Base-by-base conservation (phyloP, 164 flowering plant species). In the Pachysandra terminalis region DNA sequence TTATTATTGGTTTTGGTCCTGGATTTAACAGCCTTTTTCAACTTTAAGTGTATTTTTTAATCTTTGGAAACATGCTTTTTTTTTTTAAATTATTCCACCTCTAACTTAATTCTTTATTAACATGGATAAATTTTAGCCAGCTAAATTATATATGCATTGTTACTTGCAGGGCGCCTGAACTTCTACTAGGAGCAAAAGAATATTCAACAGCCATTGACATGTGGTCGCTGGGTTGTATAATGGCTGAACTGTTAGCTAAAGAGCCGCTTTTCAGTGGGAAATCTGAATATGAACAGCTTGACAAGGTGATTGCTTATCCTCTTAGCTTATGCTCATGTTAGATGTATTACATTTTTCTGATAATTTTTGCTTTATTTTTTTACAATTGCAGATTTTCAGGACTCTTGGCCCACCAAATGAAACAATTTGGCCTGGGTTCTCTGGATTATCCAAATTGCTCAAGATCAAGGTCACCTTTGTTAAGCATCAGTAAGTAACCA, bases 221-320 rank as follows among this genome's bases (percentile, higher is more conserved):
- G 97, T 95, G 99, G 99, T 95, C 99, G 0, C 58, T 95, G 62
- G 99, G 99, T 48, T 95, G 99, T 68, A 92, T 95, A 56, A 95
- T 95, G 99, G 99, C 99, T 54, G 99, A 95, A 75, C 73, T 95
- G 59, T 78, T 95, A 63, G 81, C 96, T 24, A 95, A 92, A 77
- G 85, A 82, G 52, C 98, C 99, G 41, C 74, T 92, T 25, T 95
- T 92, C 64, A 85, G 79, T 83, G 99, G 99, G 76, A 90, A 88
- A 81, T 83, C 87, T 63, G 99, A 92, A 80, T 61, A 89, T 67
- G 98, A 95, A 70, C 99, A 92, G 80, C 85, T 95, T 68, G 96
- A 90, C 81, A 92, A 92, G 96, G 99, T 92, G 71, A 67, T 16
- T 48, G 2, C 16, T 22, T 17, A 51, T n/a, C 16, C 35, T 9